Evolutionary conservation across 495 filamentous ascomycete genomes (phyloP).

Genomic region (Penicillium desertorum): DNA sequence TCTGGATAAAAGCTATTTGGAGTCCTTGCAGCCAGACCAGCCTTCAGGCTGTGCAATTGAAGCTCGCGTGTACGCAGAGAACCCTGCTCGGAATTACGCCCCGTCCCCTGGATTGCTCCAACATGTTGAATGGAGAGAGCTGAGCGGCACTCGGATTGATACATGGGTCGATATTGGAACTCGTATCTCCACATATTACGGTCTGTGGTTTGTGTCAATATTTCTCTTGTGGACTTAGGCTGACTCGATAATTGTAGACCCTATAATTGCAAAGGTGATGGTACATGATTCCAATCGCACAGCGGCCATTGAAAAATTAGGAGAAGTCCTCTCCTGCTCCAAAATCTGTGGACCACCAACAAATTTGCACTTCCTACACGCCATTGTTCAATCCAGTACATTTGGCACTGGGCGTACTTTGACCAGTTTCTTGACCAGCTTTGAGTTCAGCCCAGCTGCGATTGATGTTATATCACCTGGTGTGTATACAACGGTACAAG

Average conservation of each 20-base stretch:
- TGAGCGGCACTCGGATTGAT: constrained; percentile 52
- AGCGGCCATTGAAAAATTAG: constrained; percentile 46
- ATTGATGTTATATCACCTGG: constrained; percentile 59
- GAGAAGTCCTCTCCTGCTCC: constrained; percentile 38
- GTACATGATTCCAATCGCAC: constrained; percentile 44
- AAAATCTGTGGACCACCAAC: constrained; percentile 56
- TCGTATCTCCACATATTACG: constrained; percentile 55
- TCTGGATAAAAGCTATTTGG: constrained; percentile 32
- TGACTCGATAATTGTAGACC: constrained; percentile 38
- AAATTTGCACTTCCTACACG: constrained; percentile 54
- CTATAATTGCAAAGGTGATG: constrained; percentile 64
- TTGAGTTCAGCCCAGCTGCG: constrained; percentile 49
- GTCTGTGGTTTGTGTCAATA: constrained; percentile 21
- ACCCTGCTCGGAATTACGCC: constrained; percentile 54
- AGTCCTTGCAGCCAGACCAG: constrained; percentile 28
- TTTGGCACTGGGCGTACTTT: constrained; percentile 53
- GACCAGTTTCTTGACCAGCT: constrained; percentile 52
- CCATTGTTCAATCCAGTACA: constrained; percentile 41
- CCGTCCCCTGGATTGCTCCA: constrained; percentile 58
- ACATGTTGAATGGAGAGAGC: constrained; percentile 50
- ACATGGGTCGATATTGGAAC: constrained; percentile 61
- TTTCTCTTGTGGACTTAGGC: background rate
- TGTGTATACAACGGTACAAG: constrained; percentile 58
- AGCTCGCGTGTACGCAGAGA: constrained; percentile 61
- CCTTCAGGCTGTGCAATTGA: constrained; percentile 56